phyloP scores from a whole-genome alignment of 2,329 filamentous ascomycete species.

The Gyromitra esculenta region DNA sequence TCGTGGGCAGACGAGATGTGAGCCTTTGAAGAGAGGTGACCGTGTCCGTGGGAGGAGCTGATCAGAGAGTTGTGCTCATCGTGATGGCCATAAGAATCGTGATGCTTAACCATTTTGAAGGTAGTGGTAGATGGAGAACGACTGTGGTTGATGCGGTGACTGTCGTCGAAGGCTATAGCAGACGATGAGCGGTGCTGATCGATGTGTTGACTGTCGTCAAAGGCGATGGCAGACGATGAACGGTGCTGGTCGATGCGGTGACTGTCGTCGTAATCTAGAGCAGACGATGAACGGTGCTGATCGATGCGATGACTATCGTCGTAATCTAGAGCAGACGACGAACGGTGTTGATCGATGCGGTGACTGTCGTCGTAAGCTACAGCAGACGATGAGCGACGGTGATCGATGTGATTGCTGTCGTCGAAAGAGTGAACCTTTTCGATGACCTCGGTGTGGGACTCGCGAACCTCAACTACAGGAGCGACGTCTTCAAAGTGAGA shows the following conservation, averaged over 20 bases:
- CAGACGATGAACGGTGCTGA: conserved; percentile 47
- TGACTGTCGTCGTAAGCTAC: conserved; percentile 67
- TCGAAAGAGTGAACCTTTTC: conserved; percentile 59
- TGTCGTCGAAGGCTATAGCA: conserved; percentile 33
- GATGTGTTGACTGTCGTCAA: conserved; percentile 40
- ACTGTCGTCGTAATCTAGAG: conserved; percentile 41
- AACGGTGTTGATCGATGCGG: conserved; percentile 55
- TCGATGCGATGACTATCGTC: conserved; percentile 38
- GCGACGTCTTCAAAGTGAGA: conserved; percentile 34
- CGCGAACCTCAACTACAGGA: conserved; percentile 48
- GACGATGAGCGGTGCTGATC: conserved; percentile 48
- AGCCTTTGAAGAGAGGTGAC: conserved; percentile 59
- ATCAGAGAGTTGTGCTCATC: conserved; percentile 34
- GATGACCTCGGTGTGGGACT: conserved; percentile 51
- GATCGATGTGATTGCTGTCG: conserved; percentile 58
- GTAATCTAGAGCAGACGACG: conserved; percentile 16
- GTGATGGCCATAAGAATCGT: conserved; percentile 47
- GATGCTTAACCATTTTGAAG: conserved; percentile 59
- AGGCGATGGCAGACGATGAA: conserved; percentile 36
- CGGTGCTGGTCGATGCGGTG: conserved; percentile 46
- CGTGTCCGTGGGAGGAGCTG: conserved; percentile 62
- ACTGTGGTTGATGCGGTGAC: conserved; percentile 48
- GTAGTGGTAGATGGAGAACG: conserved; percentile 24
- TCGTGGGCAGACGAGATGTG: conserved; percentile 62
- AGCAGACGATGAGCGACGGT: conserved; percentile 66